Conservation (phyloP, 2,329 filamentous ascomycete genomes). For the Ophiostoma australiae region DNA sequence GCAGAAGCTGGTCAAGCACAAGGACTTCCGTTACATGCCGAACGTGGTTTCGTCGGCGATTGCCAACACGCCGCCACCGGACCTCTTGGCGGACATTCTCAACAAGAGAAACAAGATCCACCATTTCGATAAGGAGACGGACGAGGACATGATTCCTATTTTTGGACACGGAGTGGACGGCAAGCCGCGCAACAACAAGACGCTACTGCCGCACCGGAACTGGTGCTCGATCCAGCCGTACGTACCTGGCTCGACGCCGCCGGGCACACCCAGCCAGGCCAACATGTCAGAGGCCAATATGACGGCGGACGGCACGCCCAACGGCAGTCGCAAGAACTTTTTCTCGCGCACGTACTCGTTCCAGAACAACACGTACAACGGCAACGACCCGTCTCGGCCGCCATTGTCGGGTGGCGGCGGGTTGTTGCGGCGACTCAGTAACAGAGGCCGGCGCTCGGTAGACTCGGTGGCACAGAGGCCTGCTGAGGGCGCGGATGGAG, state of each 20-base stretch:
- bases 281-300: not conserved
- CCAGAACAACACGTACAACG: slow-evolving; percentile 27
- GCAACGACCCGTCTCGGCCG: slow-evolving; percentile 44
- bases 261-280: slow-evolving; percentile 57
- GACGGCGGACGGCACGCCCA: slow-evolving; percentile 37
- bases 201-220: slow-evolving; percentile 81
- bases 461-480: slow-evolving; percentile 36
- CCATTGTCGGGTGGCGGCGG: slow-evolving; percentile 43
- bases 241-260: slow-evolving; percentile 69
- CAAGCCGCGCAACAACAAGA: slow-evolving; percentile 84
- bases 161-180: slow-evolving; percentile 87
- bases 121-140: slow-evolving; percentile 69
- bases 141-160: slow-evolving; percentile 93
- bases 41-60: slow-evolving; percentile 94
- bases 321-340: slow-evolving; percentile 37
- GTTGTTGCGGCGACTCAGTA: slow-evolving; percentile 42
- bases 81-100: slow-evolving; percentile 81
- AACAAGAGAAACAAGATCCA: slow-evolving; percentile 87
- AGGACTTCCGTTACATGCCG: slow-evolving; percentile 93
- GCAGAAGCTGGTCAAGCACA: slow-evolving; percentile 72
- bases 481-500: not conserved
- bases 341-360: slow-evolving; percentile 41
- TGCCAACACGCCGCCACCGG: slow-evolving; percentile 82
- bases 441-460: slow-evolving; percentile 34
- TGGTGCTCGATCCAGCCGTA: slow-evolving; percentile 93